These are phyloP conservation scores for Beauveria sp. DNA, from an alignment of 2,329 filamentous ascomycete genomes.

Conservation along the genomic window DNA sequence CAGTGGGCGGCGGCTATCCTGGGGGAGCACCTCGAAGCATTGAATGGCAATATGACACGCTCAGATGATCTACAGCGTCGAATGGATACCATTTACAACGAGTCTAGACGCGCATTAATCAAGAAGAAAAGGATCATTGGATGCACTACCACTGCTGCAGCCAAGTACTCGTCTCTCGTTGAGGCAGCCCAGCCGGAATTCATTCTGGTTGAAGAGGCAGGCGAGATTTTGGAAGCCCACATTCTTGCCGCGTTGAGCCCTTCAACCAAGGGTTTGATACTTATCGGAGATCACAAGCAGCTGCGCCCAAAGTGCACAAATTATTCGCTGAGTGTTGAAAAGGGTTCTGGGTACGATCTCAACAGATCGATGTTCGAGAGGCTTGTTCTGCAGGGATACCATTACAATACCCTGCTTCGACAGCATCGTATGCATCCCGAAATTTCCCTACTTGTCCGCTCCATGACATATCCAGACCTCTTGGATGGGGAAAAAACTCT, in stretches of 20 bases:
- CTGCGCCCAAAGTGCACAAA: slow-evolving; percentile 60
- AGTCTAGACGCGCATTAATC: slow-evolving; percentile 34
- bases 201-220: slow-evolving; percentile 63
- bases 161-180: slow-evolving; percentile 51
- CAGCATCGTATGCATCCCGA: slow-evolving; percentile 66
- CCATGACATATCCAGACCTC: slow-evolving; percentile 55
- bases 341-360: slow-evolving; percentile 57
- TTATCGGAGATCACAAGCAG: slow-evolving; percentile 70
- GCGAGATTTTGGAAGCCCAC: slow-evolving; percentile 64
- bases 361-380: slow-evolving; percentile 64
- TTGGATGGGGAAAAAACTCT: slow-evolving; percentile 44
- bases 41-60: slow-evolving; percentile 29
- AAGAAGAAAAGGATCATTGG: slow-evolving; percentile 53
- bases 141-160: slow-evolving; percentile 64
- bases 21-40: slow-evolving; percentile 38
- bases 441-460: slow-evolving; percentile 51
- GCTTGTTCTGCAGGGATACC: slow-evolving; percentile 47
- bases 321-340: slow-evolving; percentile 53
- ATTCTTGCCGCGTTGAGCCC: slow-evolving; percentile 48
- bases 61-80: slow-evolving; percentile 27
- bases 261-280: slow-evolving; percentile 52
- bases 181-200: slow-evolving; percentile 47
- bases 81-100: neutral
- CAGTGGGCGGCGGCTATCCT: slow-evolving; percentile 39
- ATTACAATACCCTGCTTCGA: slow-evolving; percentile 44